Evolutionary conservation across 2,329 filamentous ascomycete species (phyloP).

Genomic region (Cordyceps farinosa): DNA sequence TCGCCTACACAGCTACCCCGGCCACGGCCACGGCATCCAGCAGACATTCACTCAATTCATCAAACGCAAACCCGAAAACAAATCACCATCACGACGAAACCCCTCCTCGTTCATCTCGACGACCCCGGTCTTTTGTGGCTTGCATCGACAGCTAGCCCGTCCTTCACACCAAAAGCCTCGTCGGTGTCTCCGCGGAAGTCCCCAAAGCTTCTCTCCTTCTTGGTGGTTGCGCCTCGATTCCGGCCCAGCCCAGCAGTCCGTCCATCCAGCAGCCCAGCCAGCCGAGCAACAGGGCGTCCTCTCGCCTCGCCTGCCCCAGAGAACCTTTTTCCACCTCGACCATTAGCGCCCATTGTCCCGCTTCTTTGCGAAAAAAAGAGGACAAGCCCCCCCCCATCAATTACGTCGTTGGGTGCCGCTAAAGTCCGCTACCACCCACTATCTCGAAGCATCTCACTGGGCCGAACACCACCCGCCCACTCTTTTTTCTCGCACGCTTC

Average conservation of each 20-base stretch:
- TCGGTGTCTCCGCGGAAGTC: slow-evolving; percentile 14
- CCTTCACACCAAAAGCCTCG: background rate
- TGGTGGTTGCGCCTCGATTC: slow-evolving; percentile 2
- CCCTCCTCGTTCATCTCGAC: background rate
- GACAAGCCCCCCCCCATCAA: slow-evolving; percentile 15
- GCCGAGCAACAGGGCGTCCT: background rate
- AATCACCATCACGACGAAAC: background rate
- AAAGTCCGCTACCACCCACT: slow-evolving; percentile 16
- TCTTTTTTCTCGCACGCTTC: slow-evolving; percentile 5
- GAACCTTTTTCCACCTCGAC: slow-evolving; percentile 5
- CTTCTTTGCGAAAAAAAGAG: slow-evolving; percentile 8
- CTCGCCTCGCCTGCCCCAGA: slow-evolving; percentile 7
- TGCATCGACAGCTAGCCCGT: slow-evolving; percentile 8
- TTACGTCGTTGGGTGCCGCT: slow-evolving; percentile 17
- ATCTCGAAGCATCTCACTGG: slow-evolving; percentile 17
- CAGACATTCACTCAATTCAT: background rate
- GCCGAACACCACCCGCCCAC: background rate
- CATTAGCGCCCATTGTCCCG: slow-evolving; percentile 12
- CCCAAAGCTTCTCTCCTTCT: background rate
- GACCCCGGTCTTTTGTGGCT: slow-evolving; percentile 6
- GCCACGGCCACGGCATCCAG: background rate
- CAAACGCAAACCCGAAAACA: background rate
- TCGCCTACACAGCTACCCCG: background rate
- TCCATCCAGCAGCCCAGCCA: background rate
- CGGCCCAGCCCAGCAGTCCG: background rate